Evolutionary conservation across 805 yeast genomes (phyloP), one percentile per base, ranked within the genome.

Genomic region (Cyberlindnera mycetangii): DNA sequence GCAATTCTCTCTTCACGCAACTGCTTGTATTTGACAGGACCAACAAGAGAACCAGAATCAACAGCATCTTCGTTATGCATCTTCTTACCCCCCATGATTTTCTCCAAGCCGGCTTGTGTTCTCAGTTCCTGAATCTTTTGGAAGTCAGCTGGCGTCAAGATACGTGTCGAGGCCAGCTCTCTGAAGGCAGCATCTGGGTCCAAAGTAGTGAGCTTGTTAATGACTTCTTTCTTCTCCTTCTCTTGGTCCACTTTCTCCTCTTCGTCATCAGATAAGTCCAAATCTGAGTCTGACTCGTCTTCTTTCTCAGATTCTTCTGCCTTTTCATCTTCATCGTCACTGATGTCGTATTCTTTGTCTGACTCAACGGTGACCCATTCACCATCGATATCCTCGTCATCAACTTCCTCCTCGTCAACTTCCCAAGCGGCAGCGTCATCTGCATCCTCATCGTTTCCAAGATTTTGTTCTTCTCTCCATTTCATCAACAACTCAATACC

Each of bases 111-210:
- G 5, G 96, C 96, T 65, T 85, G 82, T 15, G 79, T 73, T 59
- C 81, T 79, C 56, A 93, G 76, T 66, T 93, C 97, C 59, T 92
- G 92, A 57, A 93, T 74, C 67, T 92, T 92, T 50, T 96, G 96
- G 62, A 90, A 93, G 71, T 93, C 99, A 1, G 98, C 97, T 18
- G 99, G 99, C 0, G 99, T 93, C 55, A 93, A 75, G 49, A 93
- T 85, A 55, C 85, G 80, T 39, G 80, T 76, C n/a, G 85, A 75
- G 31, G 83, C 85, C 52, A 88, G 53, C 45, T 80, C 80, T 44
- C 72, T 69, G 70, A 75, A 74, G n/a, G 75, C 69, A 17, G 71
- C 70, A 21, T 62, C 71, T 20, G 68, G 56, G 51, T 64, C 66
- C 32, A 59, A 56, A 41, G 67, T 69, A 7, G 68, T 50, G 39